Percentiles rank a stretch among this genome's conserved stretches.
Conservation (phyloP, 257 asterid species). For the Plantago elongata region DNA sequence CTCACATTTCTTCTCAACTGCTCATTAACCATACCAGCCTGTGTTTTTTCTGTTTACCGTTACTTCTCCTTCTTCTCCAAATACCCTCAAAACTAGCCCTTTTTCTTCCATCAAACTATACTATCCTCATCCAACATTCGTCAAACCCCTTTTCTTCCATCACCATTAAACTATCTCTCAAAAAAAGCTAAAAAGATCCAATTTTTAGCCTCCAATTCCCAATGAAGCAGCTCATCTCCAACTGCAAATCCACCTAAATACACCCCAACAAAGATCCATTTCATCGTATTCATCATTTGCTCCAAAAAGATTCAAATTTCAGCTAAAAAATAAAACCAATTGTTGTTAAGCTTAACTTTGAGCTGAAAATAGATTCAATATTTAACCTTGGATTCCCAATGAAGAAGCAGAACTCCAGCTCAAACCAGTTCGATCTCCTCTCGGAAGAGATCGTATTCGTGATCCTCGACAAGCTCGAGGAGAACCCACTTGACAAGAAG, state of each 20-base stretch:
- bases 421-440: slow-evolving; percentile 60
- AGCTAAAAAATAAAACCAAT: too few relatives aligned
- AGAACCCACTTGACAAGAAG: slow-evolving; percentile 65
- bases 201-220: slow-evolving; percentile 2
- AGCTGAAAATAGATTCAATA: slow-evolving; percentile 24
- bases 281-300: too few relatives aligned
- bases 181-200: not conserved
- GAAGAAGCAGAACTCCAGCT: slow-evolving; percentile 51
- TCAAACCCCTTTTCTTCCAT: not conserved
- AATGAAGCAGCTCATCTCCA: too few relatives aligned
- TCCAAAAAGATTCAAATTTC: too few relatives aligned
- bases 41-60: slow-evolving; percentile 42
- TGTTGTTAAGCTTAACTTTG: too few relatives aligned
- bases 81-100: not conserved
- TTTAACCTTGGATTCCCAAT: slow-evolving; percentile 22
- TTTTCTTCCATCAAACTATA: not conserved
- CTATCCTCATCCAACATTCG: not conserved
- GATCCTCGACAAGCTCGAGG: slow-evolving; percentile 60
- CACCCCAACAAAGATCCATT: too few relatives aligned
- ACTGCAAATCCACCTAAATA: too few relatives aligned
- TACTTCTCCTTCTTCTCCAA: slow-evolving; percentile 28
- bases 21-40: slow-evolving; percentile 19
- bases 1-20: slow-evolving; percentile 26
- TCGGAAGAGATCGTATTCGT: slow-evolving; percentile 63
- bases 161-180: slow-evolving; percentile 2